These are phyloP conservation scores for Chenopodium suecicum DNA, from an alignment of 148 eudicot species.

Conservation along the genomic window DNA sequence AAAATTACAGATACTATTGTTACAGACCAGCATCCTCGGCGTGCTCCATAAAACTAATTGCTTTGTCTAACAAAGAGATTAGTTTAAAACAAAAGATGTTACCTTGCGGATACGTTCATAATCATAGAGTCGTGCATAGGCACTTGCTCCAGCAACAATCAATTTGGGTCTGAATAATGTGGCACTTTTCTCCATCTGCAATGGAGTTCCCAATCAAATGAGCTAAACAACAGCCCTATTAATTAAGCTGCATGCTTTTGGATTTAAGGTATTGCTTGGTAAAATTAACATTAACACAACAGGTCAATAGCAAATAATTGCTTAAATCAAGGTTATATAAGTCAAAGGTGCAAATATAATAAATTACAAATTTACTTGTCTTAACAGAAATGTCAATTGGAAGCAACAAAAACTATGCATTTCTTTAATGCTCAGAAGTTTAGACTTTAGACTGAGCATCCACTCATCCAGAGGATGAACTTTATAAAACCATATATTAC, in stretches of 20 bases:
- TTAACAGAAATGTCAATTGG: background rate
- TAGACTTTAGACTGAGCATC: background rate
- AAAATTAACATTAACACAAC: background rate
- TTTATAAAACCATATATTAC: background rate
- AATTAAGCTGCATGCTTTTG: background rate
- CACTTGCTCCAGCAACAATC: conserved; percentile 99
- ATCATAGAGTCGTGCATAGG: conserved; percentile 91
- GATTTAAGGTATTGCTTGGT: background rate
- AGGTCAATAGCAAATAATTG: background rate
- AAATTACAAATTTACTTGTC: background rate
- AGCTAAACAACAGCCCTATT: conserved; percentile 1
- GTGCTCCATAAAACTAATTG: background rate
- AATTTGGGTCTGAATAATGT: conserved; percentile 91
- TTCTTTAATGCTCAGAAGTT: background rate
- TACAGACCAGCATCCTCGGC: background rate
- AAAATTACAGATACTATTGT: conserved; percentile 10
- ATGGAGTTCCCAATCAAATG: conserved; percentile 10
- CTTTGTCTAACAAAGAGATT: background rate
- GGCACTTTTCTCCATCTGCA: conserved; percentile 98
- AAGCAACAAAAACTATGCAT: background rate
- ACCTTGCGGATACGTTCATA: conserved; percentile 90
- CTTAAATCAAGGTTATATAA: background rate
- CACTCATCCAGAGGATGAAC: background rate
- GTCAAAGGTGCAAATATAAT: background rate
- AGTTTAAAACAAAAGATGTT: conserved; percentile 14